Evolutionary conservation across 805 yeast genomes (phyloP).

Genomic region (Alloascoidea africana): DNA sequence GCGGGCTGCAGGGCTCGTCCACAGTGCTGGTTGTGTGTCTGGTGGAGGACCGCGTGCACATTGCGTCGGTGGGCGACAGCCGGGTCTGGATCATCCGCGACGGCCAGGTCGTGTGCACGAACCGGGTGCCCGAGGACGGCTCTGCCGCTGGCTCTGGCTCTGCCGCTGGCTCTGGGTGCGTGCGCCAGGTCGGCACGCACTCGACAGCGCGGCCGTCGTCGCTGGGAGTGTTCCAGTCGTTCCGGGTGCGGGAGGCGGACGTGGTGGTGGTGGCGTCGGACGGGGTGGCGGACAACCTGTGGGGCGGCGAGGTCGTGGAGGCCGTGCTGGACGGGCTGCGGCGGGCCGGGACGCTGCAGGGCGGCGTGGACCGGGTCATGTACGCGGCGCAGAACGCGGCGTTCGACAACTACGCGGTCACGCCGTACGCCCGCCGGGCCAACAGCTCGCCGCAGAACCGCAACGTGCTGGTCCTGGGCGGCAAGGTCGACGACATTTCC

Average conservation of each 20-base stretch:
- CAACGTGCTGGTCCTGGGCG: background rate
- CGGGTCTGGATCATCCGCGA: background rate
- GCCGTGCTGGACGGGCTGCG: background rate
- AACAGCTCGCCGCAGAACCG: background rate
- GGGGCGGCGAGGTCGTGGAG: background rate
- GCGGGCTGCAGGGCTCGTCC: background rate
- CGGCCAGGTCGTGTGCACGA: background rate
- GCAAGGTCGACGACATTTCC: conserved; percentile 1
- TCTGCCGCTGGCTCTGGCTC: background rate
- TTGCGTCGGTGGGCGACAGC: background rate
- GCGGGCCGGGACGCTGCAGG: background rate
- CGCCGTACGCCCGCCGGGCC: background rate
- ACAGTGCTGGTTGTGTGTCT: background rate
- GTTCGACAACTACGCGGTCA: background rate
- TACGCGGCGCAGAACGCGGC: background rate
- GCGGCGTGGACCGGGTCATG: background rate
- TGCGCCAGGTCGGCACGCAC: background rate
- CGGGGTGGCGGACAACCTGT: background rate
- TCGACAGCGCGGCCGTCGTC: background rate
- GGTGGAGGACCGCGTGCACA: background rate
- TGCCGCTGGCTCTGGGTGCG: background rate
- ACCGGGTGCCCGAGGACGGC: background rate
- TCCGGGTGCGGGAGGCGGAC: background rate
- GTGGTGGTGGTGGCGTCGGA: background rate
- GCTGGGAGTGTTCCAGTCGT: background rate